Percentiles rank a stretch among this genome's conserved stretches.
These are phyloP conservation scores for Aspergillus neotritici DNA, from an alignment of 2,329 filamentous ascomycete species.

Conservation along the genomic window DNA sequence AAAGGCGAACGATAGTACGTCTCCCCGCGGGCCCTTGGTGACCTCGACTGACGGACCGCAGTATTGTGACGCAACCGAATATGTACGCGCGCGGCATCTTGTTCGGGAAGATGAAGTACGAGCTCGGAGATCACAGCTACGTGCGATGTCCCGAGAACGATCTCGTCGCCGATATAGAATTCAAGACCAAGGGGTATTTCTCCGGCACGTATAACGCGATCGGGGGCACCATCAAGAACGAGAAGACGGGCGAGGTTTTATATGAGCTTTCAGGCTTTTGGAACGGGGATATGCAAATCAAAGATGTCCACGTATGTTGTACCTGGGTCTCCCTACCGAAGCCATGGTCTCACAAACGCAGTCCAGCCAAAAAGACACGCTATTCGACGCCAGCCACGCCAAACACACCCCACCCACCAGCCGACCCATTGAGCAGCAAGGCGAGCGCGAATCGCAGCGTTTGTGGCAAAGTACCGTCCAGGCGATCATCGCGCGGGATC, in stretches of 20 bases:
- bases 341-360: conserved; percentile 33
- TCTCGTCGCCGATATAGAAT: conserved; percentile 85
- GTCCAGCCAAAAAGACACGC: conserved; percentile 82
- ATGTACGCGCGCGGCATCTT: conserved; percentile 98
- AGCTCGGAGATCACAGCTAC: conserved; percentile 91
- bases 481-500: conserved; percentile 78
- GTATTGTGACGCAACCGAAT: conserved; percentile 91
- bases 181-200: conserved; percentile 98
- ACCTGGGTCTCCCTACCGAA: neutral
- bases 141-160: conserved; percentile 85
- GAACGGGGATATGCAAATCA: conserved; percentile 93
- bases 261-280: conserved; percentile 89
- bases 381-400: conserved; percentile 79
- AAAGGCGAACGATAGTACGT: conserved; percentile 82
- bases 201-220: conserved; percentile 95
- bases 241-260: conserved; percentile 77
- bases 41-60: conserved; percentile 32
- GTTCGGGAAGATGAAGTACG: conserved; percentile 99
- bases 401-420: conserved; percentile 69
- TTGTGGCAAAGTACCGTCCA: conserved; percentile 77
- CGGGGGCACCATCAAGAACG: conserved; percentile 82
- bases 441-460: conserved; percentile 80
- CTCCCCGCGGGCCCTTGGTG: neutral
- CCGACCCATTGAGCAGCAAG: conserved; percentile 78
- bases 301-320: conserved; percentile 58